A percentile compares a stretch with the other conserved stretches of the same genome.
phyloP scores from a whole-genome alignment of 148 eudicot genomes.

The Amaranthus palmeri region DNA sequence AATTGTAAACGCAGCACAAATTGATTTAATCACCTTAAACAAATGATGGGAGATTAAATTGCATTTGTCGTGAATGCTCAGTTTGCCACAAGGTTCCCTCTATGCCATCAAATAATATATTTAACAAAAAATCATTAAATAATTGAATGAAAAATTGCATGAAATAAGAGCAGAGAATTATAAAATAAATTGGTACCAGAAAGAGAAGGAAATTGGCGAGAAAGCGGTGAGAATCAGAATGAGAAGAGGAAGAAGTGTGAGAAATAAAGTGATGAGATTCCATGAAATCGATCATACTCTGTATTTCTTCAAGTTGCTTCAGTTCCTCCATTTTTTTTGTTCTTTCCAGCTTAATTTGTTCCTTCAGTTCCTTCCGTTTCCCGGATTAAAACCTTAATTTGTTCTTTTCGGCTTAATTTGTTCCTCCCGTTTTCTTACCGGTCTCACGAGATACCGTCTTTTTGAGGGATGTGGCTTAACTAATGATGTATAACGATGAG shows the following conservation, averaged over 20 bases:
- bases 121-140: not conserved
- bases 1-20: not conserved
- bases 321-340: constrained; percentile 50
- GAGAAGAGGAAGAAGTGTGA: constrained; percentile 8
- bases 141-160: not conserved
- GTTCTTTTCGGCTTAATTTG: too few relatives aligned
- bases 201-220: constrained; percentile 55
- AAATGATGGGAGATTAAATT: constrained; percentile 54
- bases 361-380: not conserved
- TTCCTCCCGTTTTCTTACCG: too few relatives aligned
- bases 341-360: not conserved
- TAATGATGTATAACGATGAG: too few relatives aligned
- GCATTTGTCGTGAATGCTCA: constrained; percentile 57
- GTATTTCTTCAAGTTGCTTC: constrained; percentile 55
- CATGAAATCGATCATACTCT: constrained; percentile 35
- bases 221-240: constrained; percentile 54
- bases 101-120: constrained; percentile 21
- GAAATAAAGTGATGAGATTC: constrained; percentile 31
- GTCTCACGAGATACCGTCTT: too few relatives aligned
- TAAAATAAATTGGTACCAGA: constrained; percentile 34
- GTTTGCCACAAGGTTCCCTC: constrained; percentile 63
- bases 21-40: constrained; percentile 42
- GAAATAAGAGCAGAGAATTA: not conserved
- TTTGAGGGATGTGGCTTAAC: too few relatives aligned
- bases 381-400: too few relatives aligned